Evolutionary conservation across 306 rosid genomes (phyloP), one percentile per base, ranked within the genome.

Genomic region (Trifolium pratense): DNA sequence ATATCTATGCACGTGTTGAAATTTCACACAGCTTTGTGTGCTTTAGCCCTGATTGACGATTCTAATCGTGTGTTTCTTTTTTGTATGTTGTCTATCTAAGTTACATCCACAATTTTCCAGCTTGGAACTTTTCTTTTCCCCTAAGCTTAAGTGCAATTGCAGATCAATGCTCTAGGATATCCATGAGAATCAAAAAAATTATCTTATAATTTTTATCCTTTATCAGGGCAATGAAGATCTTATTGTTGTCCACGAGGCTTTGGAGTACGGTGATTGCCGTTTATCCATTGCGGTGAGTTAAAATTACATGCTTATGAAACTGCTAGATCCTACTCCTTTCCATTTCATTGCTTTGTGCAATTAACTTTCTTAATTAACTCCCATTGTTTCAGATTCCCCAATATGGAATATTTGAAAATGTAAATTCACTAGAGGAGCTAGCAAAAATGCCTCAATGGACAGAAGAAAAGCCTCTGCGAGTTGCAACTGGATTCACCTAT

Each of bases 381-480:
- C 57, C 79, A 9, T 80, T 72, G 29, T 79, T 77, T 73, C 90
- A 89, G 97, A 89, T 94, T 75, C 96, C 99, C 3, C 88, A 89
- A 57, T 91, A 91, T 37, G 99, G 97, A 69, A 88, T 88, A 79
- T 94, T 94, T 75, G 95, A 94, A 86, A 91, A 89, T 57, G 68
- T 89, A 75, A 89, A 94, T 78, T 94, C 97, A 31, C 39, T 91
- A 12, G 80, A 53, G 72, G 97, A 88, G 81, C 88, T 94, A 31
- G 87, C 92, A 39, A 83, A 82, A 78, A 94, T 94, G 98, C 89
- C 97, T 57, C 96, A 89, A 29, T 94, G 98, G 97, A 89, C 91
- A 3, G 83, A 77, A 65, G 78, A 80, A 68, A 91, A 70, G 82
- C 98, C 96, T 79, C 86, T 94, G 16, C 90, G 95, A 78, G 95